Base-by-base conservation (phyloP, 2,329 filamentous ascomycete genomes). In the Drechslerella dactyloides region DNA sequence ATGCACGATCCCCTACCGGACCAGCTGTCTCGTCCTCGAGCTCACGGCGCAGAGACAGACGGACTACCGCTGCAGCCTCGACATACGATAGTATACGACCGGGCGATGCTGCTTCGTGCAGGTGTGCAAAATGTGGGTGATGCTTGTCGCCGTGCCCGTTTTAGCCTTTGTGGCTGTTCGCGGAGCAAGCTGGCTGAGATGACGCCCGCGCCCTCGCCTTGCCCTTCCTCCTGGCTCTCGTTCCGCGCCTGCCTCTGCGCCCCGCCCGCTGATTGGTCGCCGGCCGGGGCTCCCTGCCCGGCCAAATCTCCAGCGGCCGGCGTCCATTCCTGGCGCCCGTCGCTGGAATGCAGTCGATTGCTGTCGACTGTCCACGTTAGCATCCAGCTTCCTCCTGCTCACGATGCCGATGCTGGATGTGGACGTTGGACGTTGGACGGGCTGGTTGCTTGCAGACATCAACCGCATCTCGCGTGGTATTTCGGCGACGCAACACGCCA, bases 1-100 rank as follows among this genome's bases (percentile, higher is more conserved):
- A 64, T 72, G 68, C 46, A 64, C 66, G 51, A 60, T 57, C 52
- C 58, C 44, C 46, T 57, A 19, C 52, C 44, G 53, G 58, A n/a
- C 65, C 54, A 37, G 63, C 37, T 54, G 15, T n/a, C 2, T 57
- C 4, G 23, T 13, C 19, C 35, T 7, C 54, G 19, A 13, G 15
- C 2, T 19, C 35, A 21, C 4, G 21, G 11, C 21, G 48, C n/a
- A 17, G 48, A n/a, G n/a, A n/a, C n/a, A n/a, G n/a, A n/a, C n/a
- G n/a, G n/a, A n/a, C n/a, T n/a, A n/a, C n/a, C n/a, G n/a, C n/a
- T n/a, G 48, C 30, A 17, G 23, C 11, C 27, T 33, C 27, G 27
- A 33, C 27, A 33, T 33, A 33, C 8, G 27, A 33, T 33, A 8
- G 27, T 33, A 33, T 33, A 33, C 4, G 8, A 33, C 3, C 3